phyloP scores from a whole-genome alignment of 1,284 basidiomycete species.

The Hypsizygus ulmarius region DNA sequence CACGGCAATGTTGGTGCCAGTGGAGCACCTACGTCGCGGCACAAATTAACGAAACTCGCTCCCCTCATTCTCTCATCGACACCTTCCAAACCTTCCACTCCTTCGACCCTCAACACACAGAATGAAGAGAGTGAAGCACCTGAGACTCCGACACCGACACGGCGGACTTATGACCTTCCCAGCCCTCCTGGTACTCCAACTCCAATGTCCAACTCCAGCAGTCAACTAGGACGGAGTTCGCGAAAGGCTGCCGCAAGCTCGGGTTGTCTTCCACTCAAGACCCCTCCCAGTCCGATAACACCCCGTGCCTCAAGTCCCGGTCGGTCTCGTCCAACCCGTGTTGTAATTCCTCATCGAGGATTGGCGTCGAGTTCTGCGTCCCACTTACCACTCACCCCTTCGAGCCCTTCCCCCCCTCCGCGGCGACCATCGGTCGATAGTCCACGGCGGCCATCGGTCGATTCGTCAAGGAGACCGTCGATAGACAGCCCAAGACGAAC shows the following conservation, averaged over 20 bases:
- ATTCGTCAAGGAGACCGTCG: slow-evolving; percentile 20
- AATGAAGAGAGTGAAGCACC: slow-evolving; percentile 9
- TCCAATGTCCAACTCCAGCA: slow-evolving; percentile 41
- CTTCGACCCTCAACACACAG: slow-evolving; percentile 3
- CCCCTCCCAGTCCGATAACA: slow-evolving; percentile 32
- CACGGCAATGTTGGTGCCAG: slow-evolving; percentile 14
- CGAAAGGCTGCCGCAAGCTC: slow-evolving; percentile 38
- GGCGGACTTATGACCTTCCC: slow-evolving; percentile 34
- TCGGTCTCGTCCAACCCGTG: slow-evolving; percentile 27
- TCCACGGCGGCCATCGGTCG: slow-evolving; percentile 20
- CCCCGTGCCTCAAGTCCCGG: slow-evolving; percentile 41
- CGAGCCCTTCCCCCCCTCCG: slow-evolving; percentile 28
- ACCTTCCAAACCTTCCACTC: slow-evolving; percentile 29
- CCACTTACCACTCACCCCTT: slow-evolving; percentile 32
- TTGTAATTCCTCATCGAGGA: slow-evolving; percentile 29
- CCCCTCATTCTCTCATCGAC: slow-evolving; percentile 31
- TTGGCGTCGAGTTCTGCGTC: slow-evolving; percentile 33
- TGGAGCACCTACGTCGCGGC: slow-evolving; percentile 24
- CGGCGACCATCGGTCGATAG: slow-evolving; percentile 19
- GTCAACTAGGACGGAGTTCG: slow-evolving; percentile 35
- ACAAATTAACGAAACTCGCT: slow-evolving; percentile 39
- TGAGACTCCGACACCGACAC: slow-evolving; percentile 25
- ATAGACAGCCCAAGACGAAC: slow-evolving; percentile 24
- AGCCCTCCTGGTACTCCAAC: slow-evolving; percentile 49
- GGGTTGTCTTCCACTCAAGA: slow-evolving; percentile 38